Evolutionary conservation across 2,329 filamentous ascomycete genomes (phyloP).

Genomic region (Berkeleyomyces rouxiae): DNA sequence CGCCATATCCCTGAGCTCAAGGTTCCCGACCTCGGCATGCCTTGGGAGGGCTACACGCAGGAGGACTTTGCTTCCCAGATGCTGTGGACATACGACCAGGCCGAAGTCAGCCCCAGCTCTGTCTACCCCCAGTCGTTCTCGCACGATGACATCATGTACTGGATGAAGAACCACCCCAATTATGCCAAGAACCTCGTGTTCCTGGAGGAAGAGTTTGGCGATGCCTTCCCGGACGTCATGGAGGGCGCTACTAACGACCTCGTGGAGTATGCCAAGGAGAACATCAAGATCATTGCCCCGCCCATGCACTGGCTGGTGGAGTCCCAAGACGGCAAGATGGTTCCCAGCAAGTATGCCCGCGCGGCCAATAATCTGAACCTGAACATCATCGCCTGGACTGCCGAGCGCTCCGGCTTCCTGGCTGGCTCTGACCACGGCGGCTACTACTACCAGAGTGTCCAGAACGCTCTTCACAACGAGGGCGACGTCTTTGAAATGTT

Average conservation of each 20-base stretch:
- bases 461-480: constrained; percentile 39
- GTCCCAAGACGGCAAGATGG: constrained; percentile 34
- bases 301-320: constrained; percentile 45
- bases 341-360: constrained; percentile 46
- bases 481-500: constrained; percentile 51
- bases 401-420: constrained; percentile 48
- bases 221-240: constrained; percentile 35
- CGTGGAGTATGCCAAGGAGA: constrained; percentile 35
- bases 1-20: constrained; percentile 54
- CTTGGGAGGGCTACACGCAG: constrained; percentile 51
- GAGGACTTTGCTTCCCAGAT: constrained; percentile 47
- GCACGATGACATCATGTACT: constrained; percentile 48
- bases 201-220: constrained; percentile 39
- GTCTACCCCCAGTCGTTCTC: constrained; percentile 51
- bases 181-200: constrained; percentile 47
- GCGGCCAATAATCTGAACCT: constrained; percentile 44
- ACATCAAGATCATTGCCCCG: constrained; percentile 46
- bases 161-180: constrained; percentile 42
- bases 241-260: constrained; percentile 39
- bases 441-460: constrained; percentile 41
- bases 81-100: constrained; percentile 39
- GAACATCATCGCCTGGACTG: constrained; percentile 50
- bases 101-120: constrained; percentile 33
- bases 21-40: constrained; percentile 52
- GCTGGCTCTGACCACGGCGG: constrained; percentile 30